Evolutionary conservation across 768 basidiomycete genomes (phyloP).

Genomic region (Psilocybe azurescens): DNA sequence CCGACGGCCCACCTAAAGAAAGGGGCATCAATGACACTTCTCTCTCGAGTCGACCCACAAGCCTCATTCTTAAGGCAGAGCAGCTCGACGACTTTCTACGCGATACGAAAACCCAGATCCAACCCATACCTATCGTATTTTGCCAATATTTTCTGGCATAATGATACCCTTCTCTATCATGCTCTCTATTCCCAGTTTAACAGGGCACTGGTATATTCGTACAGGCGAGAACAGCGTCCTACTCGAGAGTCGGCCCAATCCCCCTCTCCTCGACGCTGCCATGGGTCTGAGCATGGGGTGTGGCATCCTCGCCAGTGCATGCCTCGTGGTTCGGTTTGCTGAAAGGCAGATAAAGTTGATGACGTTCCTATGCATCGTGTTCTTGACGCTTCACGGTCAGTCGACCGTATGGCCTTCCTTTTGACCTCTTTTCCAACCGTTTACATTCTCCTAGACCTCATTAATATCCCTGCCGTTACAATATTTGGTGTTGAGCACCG

Average conservation of each 20-base stretch:
- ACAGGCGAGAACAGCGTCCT: constrained; percentile 47
- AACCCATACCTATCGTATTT: constrained; percentile 53
- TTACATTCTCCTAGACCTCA: constrained; percentile 52
- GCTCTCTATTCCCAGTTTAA: constrained; percentile 83
- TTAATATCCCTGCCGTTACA: constrained; percentile 66
- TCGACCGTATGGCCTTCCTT: neutral
- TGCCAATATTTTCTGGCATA: constrained; percentile 71
- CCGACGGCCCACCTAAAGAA: no score
- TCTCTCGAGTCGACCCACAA: neutral
- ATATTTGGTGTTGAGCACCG: constrained; percentile 68
- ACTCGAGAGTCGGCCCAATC: constrained; percentile 57
- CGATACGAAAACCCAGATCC: constrained; percentile 5
- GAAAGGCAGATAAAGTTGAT: constrained; percentile 66
- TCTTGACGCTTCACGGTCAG: constrained; percentile 75
- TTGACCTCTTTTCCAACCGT: neutral
- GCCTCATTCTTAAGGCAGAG: neutral
- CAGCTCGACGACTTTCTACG: neutral
- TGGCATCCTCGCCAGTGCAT: constrained; percentile 70
- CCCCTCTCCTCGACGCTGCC: constrained; percentile 61
- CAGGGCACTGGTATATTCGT: constrained; percentile 74
- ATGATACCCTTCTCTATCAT: constrained; percentile 79
- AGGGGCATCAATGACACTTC: neutral
- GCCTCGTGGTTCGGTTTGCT: constrained; percentile 72
- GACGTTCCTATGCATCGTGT: constrained; percentile 68
- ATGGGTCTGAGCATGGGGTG: constrained; percentile 71